phyloP scores from a whole-genome alignment of 2,329 filamentous ascomycete species.

The Pseudocercospora fijiensis region DNA sequence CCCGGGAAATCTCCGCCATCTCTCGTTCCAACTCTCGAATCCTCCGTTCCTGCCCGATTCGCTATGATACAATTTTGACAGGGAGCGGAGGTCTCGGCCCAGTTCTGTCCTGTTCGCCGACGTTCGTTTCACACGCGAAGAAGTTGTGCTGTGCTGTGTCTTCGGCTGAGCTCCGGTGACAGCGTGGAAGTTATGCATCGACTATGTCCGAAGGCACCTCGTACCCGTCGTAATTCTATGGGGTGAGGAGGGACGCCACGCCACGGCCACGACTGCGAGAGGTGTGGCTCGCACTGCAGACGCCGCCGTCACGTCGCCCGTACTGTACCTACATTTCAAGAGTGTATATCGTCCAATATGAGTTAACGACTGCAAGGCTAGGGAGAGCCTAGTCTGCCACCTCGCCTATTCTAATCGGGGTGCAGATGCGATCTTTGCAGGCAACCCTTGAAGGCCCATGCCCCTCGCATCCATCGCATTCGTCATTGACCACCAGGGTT shows the following conservation, averaged over 20 bases:
- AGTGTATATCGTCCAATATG: too few relatives aligned
- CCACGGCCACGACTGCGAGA: not conserved
- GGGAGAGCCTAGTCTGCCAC: too few relatives aligned
- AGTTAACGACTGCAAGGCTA: too few relatives aligned
- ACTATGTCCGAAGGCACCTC: not conserved
- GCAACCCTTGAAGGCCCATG: not conserved
- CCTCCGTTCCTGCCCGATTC: not conserved
- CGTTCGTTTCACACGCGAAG: not conserved
- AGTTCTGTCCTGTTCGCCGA: not conserved
- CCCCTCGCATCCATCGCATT: constrained; percentile 9
- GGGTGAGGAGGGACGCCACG: not conserved
- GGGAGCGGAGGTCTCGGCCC: not conserved
- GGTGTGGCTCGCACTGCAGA: not conserved
- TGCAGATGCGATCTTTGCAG: not conserved
- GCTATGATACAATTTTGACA: not conserved
- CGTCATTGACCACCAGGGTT: constrained; percentile 6
- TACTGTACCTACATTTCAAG: too few relatives aligned
- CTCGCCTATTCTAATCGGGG: too few relatives aligned
- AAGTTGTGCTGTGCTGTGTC: too few relatives aligned
- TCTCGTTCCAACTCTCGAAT: not conserved
- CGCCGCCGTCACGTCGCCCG: not conserved
- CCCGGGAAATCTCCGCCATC: too few relatives aligned
- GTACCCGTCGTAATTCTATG: not conserved
- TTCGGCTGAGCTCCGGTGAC: not conserved
- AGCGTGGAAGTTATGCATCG: constrained; percentile 1